Evolutionary conservation across 345 rosid genomes (phyloP).

Genomic region (Hevea brasiliensis): DNA sequence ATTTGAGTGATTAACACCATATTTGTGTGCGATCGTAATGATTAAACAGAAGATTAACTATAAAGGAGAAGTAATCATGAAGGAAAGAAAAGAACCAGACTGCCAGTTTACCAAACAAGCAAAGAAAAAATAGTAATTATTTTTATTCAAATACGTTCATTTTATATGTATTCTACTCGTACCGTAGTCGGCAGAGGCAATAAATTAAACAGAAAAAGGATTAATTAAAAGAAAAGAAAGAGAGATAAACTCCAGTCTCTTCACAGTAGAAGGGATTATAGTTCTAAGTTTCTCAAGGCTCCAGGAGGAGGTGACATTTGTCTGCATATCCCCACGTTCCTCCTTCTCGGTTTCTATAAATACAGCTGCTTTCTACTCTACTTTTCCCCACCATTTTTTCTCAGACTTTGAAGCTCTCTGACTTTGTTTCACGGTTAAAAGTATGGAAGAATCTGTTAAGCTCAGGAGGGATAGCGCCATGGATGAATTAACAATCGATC

Average conservation of each 20-base stretch:
- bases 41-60: slow-evolving; percentile 27
- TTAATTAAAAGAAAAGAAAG: not conserved
- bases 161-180: no score
- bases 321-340: slow-evolving; percentile 28
- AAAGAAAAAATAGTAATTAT: not conserved
- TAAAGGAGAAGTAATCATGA: slow-evolving; percentile 27
- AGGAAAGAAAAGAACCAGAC: not conserved
- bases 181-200: slow-evolving; percentile 29
- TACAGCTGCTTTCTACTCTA: not conserved
- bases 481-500: not conserved
- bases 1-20: not conserved
- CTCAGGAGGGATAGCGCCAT: slow-evolving; percentile 94
- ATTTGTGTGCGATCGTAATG: slow-evolving; percentile 18
- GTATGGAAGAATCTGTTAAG: slow-evolving; percentile 66
- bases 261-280: no score
- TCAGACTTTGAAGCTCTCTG: not conserved
- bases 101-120: not conserved
- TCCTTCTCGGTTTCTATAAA: slow-evolving; percentile 31
- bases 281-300: slow-evolving; percentile 26
- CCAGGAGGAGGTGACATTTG: slow-evolving; percentile 31
- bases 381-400: slow-evolving; percentile 3
- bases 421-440: not conserved
- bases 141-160: not conserved
- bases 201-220: no score
- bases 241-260: no score